Conservation (phyloP, 164 flowering plant genomes). For the Vitis riparia region DNA sequence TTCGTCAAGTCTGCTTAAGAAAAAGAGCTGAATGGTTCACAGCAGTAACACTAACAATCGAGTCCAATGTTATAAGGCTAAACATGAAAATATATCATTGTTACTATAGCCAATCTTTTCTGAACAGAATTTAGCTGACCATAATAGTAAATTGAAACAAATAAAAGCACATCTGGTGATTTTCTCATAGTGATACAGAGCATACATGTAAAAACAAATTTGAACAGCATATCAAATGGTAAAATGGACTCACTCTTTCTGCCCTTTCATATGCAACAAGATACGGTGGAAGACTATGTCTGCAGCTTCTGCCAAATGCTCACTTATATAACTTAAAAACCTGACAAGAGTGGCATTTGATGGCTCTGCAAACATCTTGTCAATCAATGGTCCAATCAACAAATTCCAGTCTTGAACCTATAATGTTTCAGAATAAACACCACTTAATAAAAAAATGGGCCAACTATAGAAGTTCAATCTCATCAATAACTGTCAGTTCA, state of each 20-base stretch:
- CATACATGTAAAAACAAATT: background rate
- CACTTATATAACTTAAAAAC: constrained; percentile 68
- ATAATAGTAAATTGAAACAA: background rate
- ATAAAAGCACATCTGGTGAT: no score
- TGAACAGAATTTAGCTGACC: background rate
- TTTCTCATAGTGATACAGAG: no score
- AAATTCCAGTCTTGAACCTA: constrained; percentile 77
- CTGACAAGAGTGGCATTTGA: constrained; percentile 72
- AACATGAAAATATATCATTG: no score
- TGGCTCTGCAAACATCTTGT: constrained; percentile 80
- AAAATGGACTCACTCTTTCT: constrained; percentile 52
- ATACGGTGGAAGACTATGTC: constrained; percentile 55
- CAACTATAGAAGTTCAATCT: no score
- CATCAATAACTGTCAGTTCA: background rate
- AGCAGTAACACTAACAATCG: background rate
- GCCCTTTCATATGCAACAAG: constrained; percentile 44
- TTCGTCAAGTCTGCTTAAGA: constrained; percentile 36
- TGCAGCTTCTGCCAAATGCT: constrained; percentile 54
- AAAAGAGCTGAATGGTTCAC: background rate
- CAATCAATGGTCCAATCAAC: constrained; percentile 58
- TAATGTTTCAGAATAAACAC: constrained; percentile 7
- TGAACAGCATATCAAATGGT: no score
- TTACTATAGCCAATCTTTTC: background rate
- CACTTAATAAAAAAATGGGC: background rate
- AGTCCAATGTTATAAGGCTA: no score